phyloP scores from a whole-genome alignment of 2,329 filamentous ascomycete genomes.

The Thelonectria olida region DNA sequence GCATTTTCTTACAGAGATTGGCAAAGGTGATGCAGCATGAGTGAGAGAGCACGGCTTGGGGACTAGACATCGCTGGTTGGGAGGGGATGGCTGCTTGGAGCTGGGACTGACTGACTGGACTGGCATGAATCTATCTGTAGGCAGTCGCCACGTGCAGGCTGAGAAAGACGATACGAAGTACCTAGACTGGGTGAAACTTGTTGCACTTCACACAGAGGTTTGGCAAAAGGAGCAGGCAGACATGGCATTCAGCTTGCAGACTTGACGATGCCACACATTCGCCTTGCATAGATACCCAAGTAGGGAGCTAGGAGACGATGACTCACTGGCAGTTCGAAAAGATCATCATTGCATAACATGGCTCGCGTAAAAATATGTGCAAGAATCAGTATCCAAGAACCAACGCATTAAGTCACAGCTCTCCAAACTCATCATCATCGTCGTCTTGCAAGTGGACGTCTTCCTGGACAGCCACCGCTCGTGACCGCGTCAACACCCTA shows the following conservation, averaged over 20 bases:
- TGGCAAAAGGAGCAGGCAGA: background rate
- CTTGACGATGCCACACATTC: background rate
- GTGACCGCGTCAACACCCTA: conserved; percentile 10
- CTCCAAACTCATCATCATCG: conserved; percentile 1
- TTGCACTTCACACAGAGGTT: background rate
- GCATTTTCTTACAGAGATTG: background rate
- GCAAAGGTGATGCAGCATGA: background rate
- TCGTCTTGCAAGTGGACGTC: conserved; percentile 1
- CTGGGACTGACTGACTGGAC: background rate
- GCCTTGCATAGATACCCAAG: background rate
- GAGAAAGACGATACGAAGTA: background rate
- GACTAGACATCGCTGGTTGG: background rate
- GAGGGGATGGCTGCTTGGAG: background rate
- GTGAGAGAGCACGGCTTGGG: background rate
- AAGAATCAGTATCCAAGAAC: background rate
- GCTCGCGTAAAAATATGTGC: conserved; percentile 8
- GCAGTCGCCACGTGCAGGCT: background rate
- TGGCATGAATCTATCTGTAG: background rate
- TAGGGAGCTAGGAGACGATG: too few relatives aligned
- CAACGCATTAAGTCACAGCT: conserved; percentile 3
- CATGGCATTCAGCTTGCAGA: background rate
- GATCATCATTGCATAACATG: conserved; percentile 15
- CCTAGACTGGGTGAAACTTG: background rate
- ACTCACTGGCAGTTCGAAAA: too few relatives aligned
- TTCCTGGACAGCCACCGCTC: conserved; percentile 6